Base-by-base conservation (phyloP, 1,284 basidiomycete genomes). In the Pulveroboletus sp. region DNA sequence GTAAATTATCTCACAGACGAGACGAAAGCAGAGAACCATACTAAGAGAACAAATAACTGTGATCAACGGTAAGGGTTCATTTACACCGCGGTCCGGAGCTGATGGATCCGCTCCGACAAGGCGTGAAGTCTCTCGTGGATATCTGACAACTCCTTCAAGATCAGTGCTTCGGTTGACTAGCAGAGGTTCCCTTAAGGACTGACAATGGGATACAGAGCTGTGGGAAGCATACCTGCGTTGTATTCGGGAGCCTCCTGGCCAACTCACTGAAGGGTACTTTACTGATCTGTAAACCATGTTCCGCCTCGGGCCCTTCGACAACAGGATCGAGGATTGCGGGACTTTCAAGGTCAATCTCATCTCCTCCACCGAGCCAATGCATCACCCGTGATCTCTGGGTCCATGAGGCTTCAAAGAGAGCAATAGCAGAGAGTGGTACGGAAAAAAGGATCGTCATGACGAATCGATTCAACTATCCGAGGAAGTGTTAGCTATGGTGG, bases 371-470 rank as follows among this genome's bases (percentile, higher is more conserved):
- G 57, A 90, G 78, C 82, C 90, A 89, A 60, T 81, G 82, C 44
- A 81, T 79, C 69, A 89, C 73, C 82, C 90, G 87, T 13, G 75
- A 73, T 61, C 84, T 81, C 56, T 80, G 80, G 43, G 71, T 70
- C 66, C 56, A 80, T 69, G 53, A 84, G 66, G 87, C 79, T 73
- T 97, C 95, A 67, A 80, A 90, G 24, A 95, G 63, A 0, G 91
- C 89, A 62, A 97, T 90, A 16, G 79, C 42, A 5, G 78, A 74
- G 37, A 97, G 77, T 0, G 93, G 93, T 43, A 93, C 60, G 73
- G 88, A 90, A 77, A 97, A 96, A 17, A 96, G 59, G 41, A 80
- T 63, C 17, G 76, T 72, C 92, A 98, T 94, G 50, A 93, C 76
- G 62, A 78, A 68, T 50, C 87, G 84, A 72, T 97, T 97, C 58